Evolutionary conservation across 306 rosid species (phyloP).

Genomic region (Abrus precatorius): DNA sequence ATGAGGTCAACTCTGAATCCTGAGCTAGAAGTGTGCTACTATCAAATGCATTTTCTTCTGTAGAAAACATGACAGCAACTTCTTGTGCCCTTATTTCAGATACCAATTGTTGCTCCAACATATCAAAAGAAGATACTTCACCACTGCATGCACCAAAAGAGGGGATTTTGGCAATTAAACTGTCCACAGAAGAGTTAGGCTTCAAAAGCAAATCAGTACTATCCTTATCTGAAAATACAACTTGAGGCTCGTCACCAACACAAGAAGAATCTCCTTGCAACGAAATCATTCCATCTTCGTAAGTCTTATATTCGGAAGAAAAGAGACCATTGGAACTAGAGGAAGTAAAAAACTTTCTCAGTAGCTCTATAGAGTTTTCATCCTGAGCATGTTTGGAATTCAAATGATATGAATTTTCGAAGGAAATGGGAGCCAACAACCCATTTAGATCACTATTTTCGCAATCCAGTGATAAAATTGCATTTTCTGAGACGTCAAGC

Average conservation of each 20-base stretch:
- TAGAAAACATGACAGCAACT: slow-evolving; percentile 42
- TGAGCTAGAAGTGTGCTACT: slow-evolving; percentile 44
- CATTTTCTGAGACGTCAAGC: slow-evolving; percentile 40
- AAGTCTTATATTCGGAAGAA: slow-evolving; percentile 37
- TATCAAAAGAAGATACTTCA: slow-evolving; percentile 61
- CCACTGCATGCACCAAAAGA: slow-evolving; percentile 50
- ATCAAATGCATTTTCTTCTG: slow-evolving; percentile 39
- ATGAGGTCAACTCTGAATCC: slow-evolving; percentile 47
- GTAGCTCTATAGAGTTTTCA: slow-evolving; percentile 41
- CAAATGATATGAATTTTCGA: slow-evolving; percentile 56
- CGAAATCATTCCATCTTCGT: slow-evolving; percentile 36
- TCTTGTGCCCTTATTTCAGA: slow-evolving; percentile 52
- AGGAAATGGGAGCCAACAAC: slow-evolving; percentile 63
- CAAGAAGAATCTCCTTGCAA: slow-evolving; percentile 42
- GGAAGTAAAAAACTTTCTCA: slow-evolving; percentile 48
- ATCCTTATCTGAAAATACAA: slow-evolving; percentile 36
- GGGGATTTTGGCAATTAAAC: slow-evolving; percentile 23
- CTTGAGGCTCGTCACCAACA: slow-evolving; percentile 47
- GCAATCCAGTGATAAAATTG: slow-evolving; percentile 48
- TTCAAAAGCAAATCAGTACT: slow-evolving; percentile 40
- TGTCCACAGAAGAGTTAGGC: slow-evolving; percentile 41
- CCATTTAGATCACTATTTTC: slow-evolving; percentile 58
- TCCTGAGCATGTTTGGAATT: slow-evolving; percentile 41
- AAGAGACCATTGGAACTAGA: slow-evolving; percentile 36
- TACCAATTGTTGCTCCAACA: slow-evolving; percentile 48